Evolutionary conservation across 176 grass and related monocot species (phyloP).

Genomic region (Panicum miliaceum): DNA sequence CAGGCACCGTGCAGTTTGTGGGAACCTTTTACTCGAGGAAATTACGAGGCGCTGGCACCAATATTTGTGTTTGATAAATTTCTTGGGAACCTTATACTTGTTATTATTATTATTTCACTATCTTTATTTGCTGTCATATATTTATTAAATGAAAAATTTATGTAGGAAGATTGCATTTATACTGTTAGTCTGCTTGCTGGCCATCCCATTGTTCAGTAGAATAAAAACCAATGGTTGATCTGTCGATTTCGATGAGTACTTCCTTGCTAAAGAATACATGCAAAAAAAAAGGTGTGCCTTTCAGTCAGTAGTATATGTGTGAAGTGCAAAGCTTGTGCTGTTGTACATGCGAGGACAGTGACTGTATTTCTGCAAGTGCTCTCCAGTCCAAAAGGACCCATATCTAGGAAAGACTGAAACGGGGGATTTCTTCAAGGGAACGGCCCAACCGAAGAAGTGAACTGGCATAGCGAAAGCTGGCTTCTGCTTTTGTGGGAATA

Average conservation of each 20-base stretch:
- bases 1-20: neutral
- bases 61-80: neutral
- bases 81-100: neutral
- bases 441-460: neutral
- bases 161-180: neutral
- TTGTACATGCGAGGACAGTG: neutral
- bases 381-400: neutral
- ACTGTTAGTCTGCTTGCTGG: neutral
- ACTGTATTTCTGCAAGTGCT: conserved; percentile 14
- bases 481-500: conserved; percentile 36
- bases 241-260: neutral
- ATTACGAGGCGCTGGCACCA: neutral
- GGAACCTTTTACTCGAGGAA: neutral
- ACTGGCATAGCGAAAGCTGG: conserved; percentile 27
- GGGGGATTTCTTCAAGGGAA: neutral
- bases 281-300: neutral
- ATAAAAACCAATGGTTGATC: neutral
- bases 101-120: no score
- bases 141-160: neutral
- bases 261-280: neutral
- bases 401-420: neutral
- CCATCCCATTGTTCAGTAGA: neutral
- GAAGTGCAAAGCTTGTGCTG: neutral
- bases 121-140: neutral
- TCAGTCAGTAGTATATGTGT: neutral